phyloP scores from a whole-genome alignment of 495 filamentous ascomycete genomes.

The Massariosphaeria phaeospora region DNA sequence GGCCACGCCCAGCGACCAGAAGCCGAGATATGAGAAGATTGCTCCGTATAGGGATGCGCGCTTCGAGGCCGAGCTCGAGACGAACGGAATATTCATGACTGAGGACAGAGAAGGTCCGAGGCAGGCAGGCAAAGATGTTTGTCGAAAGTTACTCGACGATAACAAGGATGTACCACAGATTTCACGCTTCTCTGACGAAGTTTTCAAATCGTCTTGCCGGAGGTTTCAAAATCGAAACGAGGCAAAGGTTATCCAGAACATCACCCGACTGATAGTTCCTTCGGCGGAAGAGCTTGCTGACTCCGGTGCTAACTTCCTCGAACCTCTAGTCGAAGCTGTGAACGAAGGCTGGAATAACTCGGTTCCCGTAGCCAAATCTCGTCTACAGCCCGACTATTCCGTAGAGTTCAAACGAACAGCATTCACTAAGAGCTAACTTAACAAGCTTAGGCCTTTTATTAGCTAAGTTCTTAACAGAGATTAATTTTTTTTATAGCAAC shows the following conservation, averaged over 20 bases:
- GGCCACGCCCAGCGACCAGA: slow-evolving; percentile 42
- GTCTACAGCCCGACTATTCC: slow-evolving; percentile 32
- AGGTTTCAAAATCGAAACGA: slow-evolving; percentile 20
- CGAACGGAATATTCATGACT: slow-evolving; percentile 11
- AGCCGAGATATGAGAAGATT: slow-evolving; percentile 42
- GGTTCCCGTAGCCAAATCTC: slow-evolving; percentile 24
- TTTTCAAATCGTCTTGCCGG: slow-evolving; percentile 18
- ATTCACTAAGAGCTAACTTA: slow-evolving; percentile 19
- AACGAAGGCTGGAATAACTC: slow-evolving; percentile 32
- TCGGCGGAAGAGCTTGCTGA: slow-evolving; percentile 24
- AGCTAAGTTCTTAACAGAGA: slow-evolving; percentile 6
- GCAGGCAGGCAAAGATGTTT: slow-evolving; percentile 24
- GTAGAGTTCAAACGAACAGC: slow-evolving; percentile 29
- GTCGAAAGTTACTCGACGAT: slow-evolving; percentile 17
- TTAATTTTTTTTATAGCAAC: slow-evolving; percentile 22
- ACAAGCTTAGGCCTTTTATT: slow-evolving; percentile 10
- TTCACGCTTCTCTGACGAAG: slow-evolving; percentile 26
- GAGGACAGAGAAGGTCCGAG: too few relatives aligned
- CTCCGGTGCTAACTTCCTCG: slow-evolving; percentile 16
- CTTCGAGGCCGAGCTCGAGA: slow-evolving; percentile 18
- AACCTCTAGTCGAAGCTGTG: slow-evolving; percentile 25
- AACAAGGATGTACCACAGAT: slow-evolving; percentile 12
- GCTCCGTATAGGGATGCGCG: slow-evolving; percentile 37
- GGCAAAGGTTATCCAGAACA: slow-evolving; percentile 30
- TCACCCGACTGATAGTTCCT: slow-evolving; percentile 27